Evolutionary conservation across 345 rosid genomes (phyloP).

Genomic region (Arabidopsis arenosa): DNA sequence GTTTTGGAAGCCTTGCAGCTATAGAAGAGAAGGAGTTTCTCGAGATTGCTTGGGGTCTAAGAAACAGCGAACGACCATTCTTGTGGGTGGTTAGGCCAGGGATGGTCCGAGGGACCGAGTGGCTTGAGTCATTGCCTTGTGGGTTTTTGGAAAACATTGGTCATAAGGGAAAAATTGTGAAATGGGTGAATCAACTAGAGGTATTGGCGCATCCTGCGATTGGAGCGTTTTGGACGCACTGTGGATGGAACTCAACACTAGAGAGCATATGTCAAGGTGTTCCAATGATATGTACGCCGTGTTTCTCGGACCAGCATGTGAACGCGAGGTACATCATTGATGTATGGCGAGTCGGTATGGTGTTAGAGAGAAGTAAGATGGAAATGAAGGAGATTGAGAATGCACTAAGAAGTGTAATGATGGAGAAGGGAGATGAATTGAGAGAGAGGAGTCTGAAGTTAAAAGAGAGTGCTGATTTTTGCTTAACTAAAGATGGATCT

Average conservation of each 20-base stretch:
- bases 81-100: constrained; percentile 73
- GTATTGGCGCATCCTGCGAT: constrained; percentile 60
- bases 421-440: constrained; percentile 48
- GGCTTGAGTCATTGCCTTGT: constrained; percentile 52
- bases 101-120: constrained; percentile 39
- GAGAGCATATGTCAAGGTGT: constrained; percentile 70
- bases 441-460: constrained; percentile 43
- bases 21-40: constrained; percentile 47
- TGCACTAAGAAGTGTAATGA: constrained; percentile 46
- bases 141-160: constrained; percentile 52
- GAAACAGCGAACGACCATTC: constrained; percentile 55
- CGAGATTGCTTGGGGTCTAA: constrained; percentile 64
- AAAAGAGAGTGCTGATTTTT: constrained; percentile 47
- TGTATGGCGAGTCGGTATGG: constrained; percentile 64
- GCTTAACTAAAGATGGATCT: constrained; percentile 53
- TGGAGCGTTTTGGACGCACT: constrained; percentile 71
- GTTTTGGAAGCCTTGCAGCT: constrained; percentile 66
- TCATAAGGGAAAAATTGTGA: constrained; percentile 55
- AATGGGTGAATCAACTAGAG: constrained; percentile 74
- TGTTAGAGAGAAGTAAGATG: constrained; percentile 44
- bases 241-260: constrained; percentile 75
- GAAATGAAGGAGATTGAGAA: constrained; percentile 51
- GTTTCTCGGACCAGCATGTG: constrained; percentile 64
- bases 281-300: constrained; percentile 79
- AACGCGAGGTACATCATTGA: constrained; percentile 57